Conservation (phyloP, 1,284 basidiomycete species). For the Austroboletus rostrupii region DNA sequence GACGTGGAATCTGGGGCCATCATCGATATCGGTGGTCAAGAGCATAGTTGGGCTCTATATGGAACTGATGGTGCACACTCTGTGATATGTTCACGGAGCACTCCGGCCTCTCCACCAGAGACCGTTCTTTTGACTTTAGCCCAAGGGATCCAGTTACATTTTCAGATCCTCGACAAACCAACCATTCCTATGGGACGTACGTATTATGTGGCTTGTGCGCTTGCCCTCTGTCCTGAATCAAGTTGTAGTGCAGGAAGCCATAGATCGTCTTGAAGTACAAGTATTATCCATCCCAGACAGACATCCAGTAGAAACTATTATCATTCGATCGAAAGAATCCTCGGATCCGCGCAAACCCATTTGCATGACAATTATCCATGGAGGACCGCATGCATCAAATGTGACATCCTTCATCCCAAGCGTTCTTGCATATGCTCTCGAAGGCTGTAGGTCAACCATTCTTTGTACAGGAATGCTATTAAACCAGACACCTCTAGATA, state of each 20-base stretch:
- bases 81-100: slow-evolving; percentile 51
- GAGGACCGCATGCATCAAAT: slow-evolving; percentile 59
- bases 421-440: slow-evolving; percentile 46
- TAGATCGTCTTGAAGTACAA: slow-evolving; percentile 37
- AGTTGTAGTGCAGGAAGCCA: slow-evolving; percentile 37
- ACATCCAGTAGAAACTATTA: slow-evolving; percentile 49
- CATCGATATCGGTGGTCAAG: slow-evolving; percentile 31
- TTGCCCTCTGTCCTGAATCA: neutral
- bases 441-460: slow-evolving; percentile 51
- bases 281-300: slow-evolving; percentile 47
- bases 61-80: slow-evolving; percentile 45
- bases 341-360: slow-evolving; percentile 29
- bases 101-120: slow-evolving; percentile 46
- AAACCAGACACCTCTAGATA: slow-evolving; percentile 38
- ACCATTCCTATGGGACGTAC: slow-evolving; percentile 37
- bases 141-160: neutral
- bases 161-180: slow-evolving; percentile 18
- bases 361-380: slow-evolving; percentile 58
- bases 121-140: slow-evolving; percentile 37
- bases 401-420: slow-evolving; percentile 47
- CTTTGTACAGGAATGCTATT: neutral
- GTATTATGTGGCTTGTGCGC: slow-evolving; percentile 9
- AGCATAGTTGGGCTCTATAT: slow-evolving; percentile 49
- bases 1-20: slow-evolving; percentile 34
- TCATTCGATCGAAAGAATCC: slow-evolving; percentile 35